These are phyloP conservation scores for Asterophora lycoperdoides DNA, from an alignment of 768 basidiomycete species.

Conservation along the genomic window DNA sequence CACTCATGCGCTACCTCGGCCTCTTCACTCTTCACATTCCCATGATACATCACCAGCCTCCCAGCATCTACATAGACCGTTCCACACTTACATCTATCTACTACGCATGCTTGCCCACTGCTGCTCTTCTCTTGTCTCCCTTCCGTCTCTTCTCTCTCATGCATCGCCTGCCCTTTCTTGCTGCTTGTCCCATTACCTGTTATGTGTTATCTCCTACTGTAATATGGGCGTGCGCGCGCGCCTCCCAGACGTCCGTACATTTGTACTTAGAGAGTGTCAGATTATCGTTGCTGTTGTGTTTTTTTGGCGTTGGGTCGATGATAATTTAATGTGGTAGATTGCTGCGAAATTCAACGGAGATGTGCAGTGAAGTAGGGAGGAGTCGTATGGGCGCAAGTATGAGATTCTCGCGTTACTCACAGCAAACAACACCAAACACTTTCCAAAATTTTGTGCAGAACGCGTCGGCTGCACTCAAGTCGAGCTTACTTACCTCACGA, in stretches of 20 bases:
- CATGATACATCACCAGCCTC: too few relatives aligned
- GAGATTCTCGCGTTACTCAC: background rate
- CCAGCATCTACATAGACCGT: background rate
- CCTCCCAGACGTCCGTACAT: conserved; percentile 2
- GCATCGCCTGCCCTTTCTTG: too few relatives aligned
- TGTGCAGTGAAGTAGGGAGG: too few relatives aligned
- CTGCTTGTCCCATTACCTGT: too few relatives aligned
- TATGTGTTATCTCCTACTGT: conserved; percentile 3
- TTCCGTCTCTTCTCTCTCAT: background rate
- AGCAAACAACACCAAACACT: conserved; percentile 17
- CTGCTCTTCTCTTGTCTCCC: background rate
- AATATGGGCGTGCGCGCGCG: background rate
- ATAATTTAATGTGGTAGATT: background rate
- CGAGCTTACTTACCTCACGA: conserved; percentile 7
- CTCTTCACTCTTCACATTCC: too few relatives aligned
- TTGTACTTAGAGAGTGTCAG: conserved; percentile 13
- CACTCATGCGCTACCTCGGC: too few relatives aligned
- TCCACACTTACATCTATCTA: background rate
- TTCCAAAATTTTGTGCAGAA: conserved; percentile 14
- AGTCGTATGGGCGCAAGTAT: background rate
- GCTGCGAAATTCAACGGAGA: too few relatives aligned
- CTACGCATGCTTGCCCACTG: background rate
- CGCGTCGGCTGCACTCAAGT: conserved; percentile 6
- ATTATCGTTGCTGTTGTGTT: conserved; percentile 4
- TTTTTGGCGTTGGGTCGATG: conserved; percentile 1